phyloP scores from a whole-genome alignment of 1,139 yeast species.

The Yamadazyma dushanensis region DNA sequence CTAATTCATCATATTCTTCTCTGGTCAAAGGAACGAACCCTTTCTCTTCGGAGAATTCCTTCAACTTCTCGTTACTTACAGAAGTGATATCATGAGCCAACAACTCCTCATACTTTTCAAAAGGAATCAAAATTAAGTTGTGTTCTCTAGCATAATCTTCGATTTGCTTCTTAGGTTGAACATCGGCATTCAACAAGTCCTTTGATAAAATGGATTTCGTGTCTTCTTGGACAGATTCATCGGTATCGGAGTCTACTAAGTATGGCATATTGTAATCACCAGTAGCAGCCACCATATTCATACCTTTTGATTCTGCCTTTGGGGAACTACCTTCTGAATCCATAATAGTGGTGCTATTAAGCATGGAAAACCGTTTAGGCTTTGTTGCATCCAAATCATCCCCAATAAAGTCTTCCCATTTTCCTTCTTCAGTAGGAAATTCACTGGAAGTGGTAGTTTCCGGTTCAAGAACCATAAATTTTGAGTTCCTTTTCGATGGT shows the following conservation, averaged over 20 bases:
- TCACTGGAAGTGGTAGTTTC: conserved; percentile 15
- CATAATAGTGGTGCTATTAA: conserved; percentile 15
- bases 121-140: conserved; percentile 41
- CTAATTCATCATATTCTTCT: conserved; percentile 27
- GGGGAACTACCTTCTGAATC: conserved; percentile 24
- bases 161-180: conserved; percentile 22
- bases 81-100: conserved; percentile 24
- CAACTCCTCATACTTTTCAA: conserved; percentile 43
- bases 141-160: conserved; percentile 51
- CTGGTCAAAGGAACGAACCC: conserved; percentile 30
- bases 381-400: conserved; percentile 28
- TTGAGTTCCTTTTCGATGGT: conserved; percentile 39
- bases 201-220: conserved; percentile 20
- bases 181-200: conserved; percentile 19
- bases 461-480: conserved; percentile 30
- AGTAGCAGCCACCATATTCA: conserved; percentile 14
- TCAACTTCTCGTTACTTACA: conserved; percentile 24
- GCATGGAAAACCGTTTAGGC: conserved; percentile 18
- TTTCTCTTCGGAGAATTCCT: conserved; percentile 22
- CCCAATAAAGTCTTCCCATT: conserved; percentile 47
- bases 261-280: conserved; percentile 25
- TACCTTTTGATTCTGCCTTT: conserved; percentile 11
- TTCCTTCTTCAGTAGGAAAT: conserved; percentile 25
- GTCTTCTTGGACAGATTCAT: conserved; percentile 28
- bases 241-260: conserved; percentile 39